Conservation (phyloP, 2,329 filamentous ascomycete species). For the Exophiala phaeomuriformis region DNA sequence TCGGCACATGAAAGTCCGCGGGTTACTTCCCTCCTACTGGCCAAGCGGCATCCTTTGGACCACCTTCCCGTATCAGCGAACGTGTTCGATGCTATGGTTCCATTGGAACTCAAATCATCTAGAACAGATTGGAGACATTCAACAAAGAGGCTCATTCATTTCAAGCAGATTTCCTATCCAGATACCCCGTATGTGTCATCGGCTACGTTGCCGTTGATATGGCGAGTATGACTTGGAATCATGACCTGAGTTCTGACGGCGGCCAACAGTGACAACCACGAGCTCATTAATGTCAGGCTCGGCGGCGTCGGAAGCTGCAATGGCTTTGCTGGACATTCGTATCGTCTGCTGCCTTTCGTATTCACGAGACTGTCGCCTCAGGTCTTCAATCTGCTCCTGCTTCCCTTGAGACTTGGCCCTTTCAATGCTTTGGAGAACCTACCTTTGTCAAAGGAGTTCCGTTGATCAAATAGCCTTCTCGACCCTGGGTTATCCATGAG, state of each 20-base stretch:
- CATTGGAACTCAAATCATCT: neutral
- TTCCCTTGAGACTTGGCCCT: conserved; percentile 2
- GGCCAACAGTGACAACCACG: conserved; percentile 20
- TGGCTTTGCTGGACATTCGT: conserved; percentile 32
- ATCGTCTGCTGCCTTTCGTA: conserved; percentile 44
- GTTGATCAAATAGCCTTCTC: conserved; percentile 44
- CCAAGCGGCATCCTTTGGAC: no score
- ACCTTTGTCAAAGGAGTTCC: conserved; percentile 43
- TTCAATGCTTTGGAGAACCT: conserved; percentile 9
- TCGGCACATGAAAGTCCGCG: no score
- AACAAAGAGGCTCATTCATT: neutral
- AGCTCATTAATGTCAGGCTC: conserved; percentile 26
- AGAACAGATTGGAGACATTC: neutral
- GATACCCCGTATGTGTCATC: conserved; percentile 4
- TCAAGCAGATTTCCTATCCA: neutral
- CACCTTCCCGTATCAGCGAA: no score
- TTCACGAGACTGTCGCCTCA: conserved; percentile 41
- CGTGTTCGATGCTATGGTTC: neutral
- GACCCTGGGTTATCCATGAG: conserved; percentile 33
- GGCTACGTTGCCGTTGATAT: conserved; percentile 15
- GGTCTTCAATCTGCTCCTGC: conserved; percentile 45
- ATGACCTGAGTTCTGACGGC: conserved; percentile 12
- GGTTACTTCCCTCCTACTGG: no score
- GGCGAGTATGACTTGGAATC: conserved; percentile 12
- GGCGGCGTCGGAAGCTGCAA: conserved; percentile 11